A percentile compares a stretch with the other conserved stretches of the same genome.
These are phyloP conservation scores for Russula virescens DNA, from an alignment of 768 basidiomycete genomes.

Conservation along the genomic window DNA sequence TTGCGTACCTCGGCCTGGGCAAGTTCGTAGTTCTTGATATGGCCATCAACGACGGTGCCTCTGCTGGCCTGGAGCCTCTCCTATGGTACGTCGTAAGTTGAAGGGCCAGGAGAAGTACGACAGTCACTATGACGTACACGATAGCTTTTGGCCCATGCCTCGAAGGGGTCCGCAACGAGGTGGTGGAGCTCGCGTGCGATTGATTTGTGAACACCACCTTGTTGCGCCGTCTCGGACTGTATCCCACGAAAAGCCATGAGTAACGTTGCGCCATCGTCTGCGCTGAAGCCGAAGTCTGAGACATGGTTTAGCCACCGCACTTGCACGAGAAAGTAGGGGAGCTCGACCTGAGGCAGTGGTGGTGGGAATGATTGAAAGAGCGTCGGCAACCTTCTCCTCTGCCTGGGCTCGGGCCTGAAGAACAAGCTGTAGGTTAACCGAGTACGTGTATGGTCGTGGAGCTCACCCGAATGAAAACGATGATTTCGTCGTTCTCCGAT, in stretches of 20 bases:
- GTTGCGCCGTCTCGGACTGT: conserved; percentile 60
- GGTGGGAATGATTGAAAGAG: conserved; percentile 45
- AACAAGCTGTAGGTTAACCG: conserved; percentile 7
- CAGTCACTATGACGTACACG: conserved; percentile 41
- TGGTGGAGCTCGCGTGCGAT: conserved; percentile 71
- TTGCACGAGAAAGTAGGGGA: conserved; percentile 15
- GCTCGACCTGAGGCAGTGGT: conserved; percentile 45
- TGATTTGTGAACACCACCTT: conserved; percentile 69
- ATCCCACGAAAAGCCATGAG: conserved; percentile 75
- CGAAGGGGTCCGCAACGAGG: conserved; percentile 75
- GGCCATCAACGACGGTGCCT: conserved; percentile 25
- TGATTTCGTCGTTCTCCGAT: conserved; percentile 77
- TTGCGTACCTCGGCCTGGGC: conserved; percentile 53
- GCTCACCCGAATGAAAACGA: conserved; percentile 74
- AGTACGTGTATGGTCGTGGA: conserved; percentile 27
- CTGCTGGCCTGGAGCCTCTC: conserved; percentile 17
- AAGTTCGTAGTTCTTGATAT: conserved; percentile 60
- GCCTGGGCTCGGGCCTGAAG: conserved; percentile 64
- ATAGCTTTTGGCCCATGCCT: conserved; percentile 70
- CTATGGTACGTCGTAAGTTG: not conserved
- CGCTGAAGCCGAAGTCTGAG: conserved; percentile 58
- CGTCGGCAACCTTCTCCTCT: conserved; percentile 57
- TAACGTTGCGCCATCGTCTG: conserved; percentile 82
- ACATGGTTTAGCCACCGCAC: not conserved
- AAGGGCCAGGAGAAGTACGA: not conserved